Conservation (phyloP, 345 rosid genomes). For the Ceriops tagal region DNA sequence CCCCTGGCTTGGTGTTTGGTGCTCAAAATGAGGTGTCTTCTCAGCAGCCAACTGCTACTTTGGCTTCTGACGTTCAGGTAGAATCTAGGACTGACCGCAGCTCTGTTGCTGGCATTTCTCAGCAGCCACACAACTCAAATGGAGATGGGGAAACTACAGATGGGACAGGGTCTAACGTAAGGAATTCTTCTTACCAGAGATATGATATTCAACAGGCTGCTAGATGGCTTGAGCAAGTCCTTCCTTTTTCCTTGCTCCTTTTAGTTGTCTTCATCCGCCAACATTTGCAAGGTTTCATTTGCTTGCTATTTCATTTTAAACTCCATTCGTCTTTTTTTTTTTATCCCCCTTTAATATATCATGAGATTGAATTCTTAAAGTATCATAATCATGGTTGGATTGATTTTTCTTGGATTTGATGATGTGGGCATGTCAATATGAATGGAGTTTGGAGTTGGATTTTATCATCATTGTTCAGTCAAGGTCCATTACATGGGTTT, state of each 20-base stretch:
- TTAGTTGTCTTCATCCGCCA: conserved; percentile 97
- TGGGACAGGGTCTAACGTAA: conserved; percentile 41
- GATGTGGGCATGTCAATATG: background rate
- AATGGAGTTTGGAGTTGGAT: background rate
- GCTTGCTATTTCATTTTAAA: background rate
- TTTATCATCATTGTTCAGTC: too few relatives aligned
- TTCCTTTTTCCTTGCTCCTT: conserved; percentile 94
- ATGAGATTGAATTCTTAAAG: background rate
- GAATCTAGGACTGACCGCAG: conserved; percentile 44
- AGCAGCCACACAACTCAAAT: conserved; percentile 39
- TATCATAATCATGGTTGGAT: background rate
- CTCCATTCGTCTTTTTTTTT: background rate
- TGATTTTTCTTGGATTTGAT: background rate
- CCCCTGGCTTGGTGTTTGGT: conserved; percentile 44
- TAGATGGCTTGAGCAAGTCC: conserved; percentile 96
- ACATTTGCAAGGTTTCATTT: conserved; percentile 83
- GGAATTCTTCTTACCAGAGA: conserved; percentile 94
- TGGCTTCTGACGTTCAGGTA: conserved; percentile 37
- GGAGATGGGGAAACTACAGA: conserved; percentile 53
- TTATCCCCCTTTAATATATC: background rate
- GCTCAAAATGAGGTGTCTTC: conserved; percentile 37
- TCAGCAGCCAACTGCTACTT: conserved; percentile 20
- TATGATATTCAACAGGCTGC: conserved; percentile 99
- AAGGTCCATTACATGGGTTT: too few relatives aligned
- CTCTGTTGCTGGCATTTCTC: conserved; percentile 36